phyloP scores from a whole-genome alignment of 202 grass and related monocot species.

The Schoenoplectus triqueter region DNA sequence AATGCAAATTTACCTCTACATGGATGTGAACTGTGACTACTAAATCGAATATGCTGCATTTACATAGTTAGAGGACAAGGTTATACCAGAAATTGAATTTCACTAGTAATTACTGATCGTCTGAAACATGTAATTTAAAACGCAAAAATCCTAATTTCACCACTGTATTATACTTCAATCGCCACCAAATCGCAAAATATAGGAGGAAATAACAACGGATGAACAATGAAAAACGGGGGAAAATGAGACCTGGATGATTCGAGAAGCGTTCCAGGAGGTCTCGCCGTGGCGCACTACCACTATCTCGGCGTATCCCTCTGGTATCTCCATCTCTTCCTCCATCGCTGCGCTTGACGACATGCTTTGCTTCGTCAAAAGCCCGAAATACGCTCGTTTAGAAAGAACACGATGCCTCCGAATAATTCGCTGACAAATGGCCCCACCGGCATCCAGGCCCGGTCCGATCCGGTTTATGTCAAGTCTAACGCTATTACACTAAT shows the following conservation, averaged over 20 bases:
- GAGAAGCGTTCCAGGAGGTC: conserved; percentile 73
- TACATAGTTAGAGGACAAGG: no score
- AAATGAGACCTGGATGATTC: conserved; percentile 71
- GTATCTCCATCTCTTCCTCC: conserved; percentile 23
- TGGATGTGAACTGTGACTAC: neutral
- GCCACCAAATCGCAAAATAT: neutral
- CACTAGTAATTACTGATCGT: neutral
- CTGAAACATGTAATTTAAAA: neutral
- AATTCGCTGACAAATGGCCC: neutral
- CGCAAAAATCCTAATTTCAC: neutral
- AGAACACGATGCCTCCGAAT: neutral
- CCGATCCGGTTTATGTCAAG: no score
- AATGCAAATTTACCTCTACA: neutral
- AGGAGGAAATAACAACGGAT: neutral
- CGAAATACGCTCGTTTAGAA: neutral
- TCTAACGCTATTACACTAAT: no score
- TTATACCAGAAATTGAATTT: neutral
- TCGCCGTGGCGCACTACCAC: conserved; percentile 78
- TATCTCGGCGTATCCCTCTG: conserved; percentile 66
- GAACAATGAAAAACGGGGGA: neutral
- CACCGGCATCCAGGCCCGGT: neutral
- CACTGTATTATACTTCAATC: neutral
- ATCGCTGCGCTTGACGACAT: conserved; percentile 18
- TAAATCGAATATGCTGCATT: neutral
- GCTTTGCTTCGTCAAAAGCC: neutral